Evolutionary conservation across 345 rosid species (phyloP).

Genomic region (Hibiscus tridactylites): DNA sequence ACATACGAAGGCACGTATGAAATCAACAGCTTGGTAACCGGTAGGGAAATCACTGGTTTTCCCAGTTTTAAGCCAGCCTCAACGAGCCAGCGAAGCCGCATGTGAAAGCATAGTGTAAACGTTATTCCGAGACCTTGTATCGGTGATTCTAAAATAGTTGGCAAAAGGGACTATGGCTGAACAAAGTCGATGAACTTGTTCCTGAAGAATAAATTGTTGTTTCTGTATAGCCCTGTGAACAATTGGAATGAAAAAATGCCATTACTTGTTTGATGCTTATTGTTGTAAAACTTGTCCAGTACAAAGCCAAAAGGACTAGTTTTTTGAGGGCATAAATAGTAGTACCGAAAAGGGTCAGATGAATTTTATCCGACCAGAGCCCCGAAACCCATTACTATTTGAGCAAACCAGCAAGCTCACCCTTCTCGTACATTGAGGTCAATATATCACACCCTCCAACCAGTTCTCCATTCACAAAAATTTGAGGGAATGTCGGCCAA

Average conservation of each 20-base stretch:
- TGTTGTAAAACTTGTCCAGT: too few relatives aligned
- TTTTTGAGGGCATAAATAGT: too few relatives aligned
- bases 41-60: neutral
- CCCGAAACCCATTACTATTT: slow-evolving; percentile 18
- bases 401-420: slow-evolving; percentile 57
- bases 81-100: neutral
- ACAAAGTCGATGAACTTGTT: neutral
- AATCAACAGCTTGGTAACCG: neutral
- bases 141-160: neutral
- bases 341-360: too few relatives aligned
- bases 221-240: neutral
- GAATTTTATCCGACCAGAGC: too few relatives aligned
- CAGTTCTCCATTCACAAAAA: slow-evolving; percentile 72
- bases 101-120: slow-evolving; percentile 19
- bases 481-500: slow-evolving; percentile 84
- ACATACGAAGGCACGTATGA: neutral
- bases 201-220: neutral
- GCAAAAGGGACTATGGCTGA: too few relatives aligned
- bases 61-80: neutral
- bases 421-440: slow-evolving; percentile 69
- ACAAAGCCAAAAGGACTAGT: too few relatives aligned
- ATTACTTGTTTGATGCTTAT: neutral
- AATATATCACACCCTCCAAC: slow-evolving; percentile 85
- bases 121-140: neutral
- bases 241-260: neutral